A percentile compares a stretch with the other conserved stretches of the same genome.
phyloP scores from a whole-genome alignment of 352 stramenopile species.

The Phytopythium chamaehyphon region DNA sequence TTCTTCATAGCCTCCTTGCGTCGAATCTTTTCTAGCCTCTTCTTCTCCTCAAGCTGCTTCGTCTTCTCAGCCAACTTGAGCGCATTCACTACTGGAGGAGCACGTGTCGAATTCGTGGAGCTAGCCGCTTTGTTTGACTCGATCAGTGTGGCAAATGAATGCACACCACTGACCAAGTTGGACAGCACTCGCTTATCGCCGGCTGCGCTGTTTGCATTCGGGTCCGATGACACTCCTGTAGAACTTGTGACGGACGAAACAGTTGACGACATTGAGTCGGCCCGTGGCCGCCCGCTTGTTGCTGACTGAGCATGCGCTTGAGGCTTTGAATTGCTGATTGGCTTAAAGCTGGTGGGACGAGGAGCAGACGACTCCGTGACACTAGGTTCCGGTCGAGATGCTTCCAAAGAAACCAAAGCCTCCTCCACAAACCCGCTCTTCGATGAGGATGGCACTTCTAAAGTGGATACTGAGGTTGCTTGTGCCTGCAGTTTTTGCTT shows the following conservation, averaged over 20 bases:
- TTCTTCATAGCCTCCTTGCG: conserved; percentile 61
- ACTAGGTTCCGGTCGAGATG: no score
- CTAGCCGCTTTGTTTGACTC: conserved; percentile 38
- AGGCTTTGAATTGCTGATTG: no score
- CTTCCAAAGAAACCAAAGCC: no score
- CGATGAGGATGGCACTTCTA: no score
- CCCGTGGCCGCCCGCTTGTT: conserved; percentile 6
- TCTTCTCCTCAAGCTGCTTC: conserved; percentile 64
- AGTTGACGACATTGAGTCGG: conserved; percentile 50
- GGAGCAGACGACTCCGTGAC: no score
- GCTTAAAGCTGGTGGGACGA: no score
- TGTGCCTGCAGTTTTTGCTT: conserved; percentile 29
- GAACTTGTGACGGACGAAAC: conserved; percentile 49
- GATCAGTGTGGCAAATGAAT: conserved; percentile 70
- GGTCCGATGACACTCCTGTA: conserved; percentile 9
- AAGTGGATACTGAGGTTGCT: not conserved
- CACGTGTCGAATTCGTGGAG: conserved; percentile 30
- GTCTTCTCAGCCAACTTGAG: conserved; percentile 72
- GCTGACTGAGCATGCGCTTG: no score
- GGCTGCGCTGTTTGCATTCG: not conserved
- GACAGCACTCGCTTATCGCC: conserved; percentile 7
- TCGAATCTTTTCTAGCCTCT: conserved; percentile 52
- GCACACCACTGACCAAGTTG: conserved; percentile 69
- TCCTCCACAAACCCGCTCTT: no score
- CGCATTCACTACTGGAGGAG: conserved; percentile 51